Evolutionary conservation across 2,329 filamentous ascomycete species (phyloP).

Genomic region (Lecanicillium sp.): DNA sequence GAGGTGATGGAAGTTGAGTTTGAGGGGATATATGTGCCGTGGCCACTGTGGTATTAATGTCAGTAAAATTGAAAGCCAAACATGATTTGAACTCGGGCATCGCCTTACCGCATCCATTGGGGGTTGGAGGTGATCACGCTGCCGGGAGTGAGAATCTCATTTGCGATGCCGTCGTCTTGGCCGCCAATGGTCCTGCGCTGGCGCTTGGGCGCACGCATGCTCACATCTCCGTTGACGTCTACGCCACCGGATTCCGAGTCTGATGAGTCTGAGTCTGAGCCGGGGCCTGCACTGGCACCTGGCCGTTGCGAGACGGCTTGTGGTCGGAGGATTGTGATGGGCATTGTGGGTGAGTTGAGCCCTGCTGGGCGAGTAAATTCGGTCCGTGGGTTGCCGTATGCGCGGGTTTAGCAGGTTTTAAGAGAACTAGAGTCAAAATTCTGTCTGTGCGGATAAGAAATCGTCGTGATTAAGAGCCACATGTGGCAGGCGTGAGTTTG

Average conservation of each 20-base stretch:
- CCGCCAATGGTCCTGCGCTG: constrained; percentile 19
- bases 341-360: constrained; percentile 23
- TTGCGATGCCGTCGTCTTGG: constrained; percentile 18
- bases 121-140: constrained; percentile 81
- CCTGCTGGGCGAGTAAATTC: neutral
- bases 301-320: constrained; percentile 21
- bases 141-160: constrained; percentile 75
- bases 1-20: constrained; percentile 66
- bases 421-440: too few relatives aligned
- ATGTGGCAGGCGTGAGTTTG: neutral
- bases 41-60: constrained; percentile 52
- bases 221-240: constrained; percentile 35
- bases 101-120: constrained; percentile 82
- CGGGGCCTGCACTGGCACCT: constrained; percentile 11
- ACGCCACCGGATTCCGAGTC: constrained; percentile 36
- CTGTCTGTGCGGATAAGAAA: neutral
- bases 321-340: constrained; percentile 40
- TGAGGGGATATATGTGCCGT: constrained; percentile 75
- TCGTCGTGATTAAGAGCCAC: too few relatives aligned
- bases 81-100: neutral
- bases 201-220: constrained; percentile 36
- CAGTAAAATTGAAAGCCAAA: constrained; percentile 2
- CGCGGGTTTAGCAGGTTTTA: too few relatives aligned
- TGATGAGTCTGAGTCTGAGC: constrained; percentile 23
- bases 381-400: neutral